phyloP scores from a whole-genome alignment of 164 flowering plant genomes.

The Pachysandra terminalis region DNA sequence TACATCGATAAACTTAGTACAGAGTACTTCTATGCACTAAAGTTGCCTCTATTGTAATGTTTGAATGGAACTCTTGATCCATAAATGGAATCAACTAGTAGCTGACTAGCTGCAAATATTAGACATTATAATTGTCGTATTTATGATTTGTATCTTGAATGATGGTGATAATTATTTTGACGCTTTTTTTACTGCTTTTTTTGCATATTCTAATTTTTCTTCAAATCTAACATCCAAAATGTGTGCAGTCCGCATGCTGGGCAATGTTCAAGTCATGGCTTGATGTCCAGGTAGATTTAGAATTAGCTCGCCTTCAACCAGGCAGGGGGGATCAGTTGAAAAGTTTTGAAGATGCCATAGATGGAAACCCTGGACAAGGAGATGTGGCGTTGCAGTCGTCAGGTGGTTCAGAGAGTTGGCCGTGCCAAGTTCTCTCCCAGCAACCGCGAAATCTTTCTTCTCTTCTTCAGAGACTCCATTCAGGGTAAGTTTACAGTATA shows the following conservation, averaged over 20 bases:
- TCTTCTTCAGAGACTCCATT: slow-evolving; percentile 96
- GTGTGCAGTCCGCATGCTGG: slow-evolving; percentile 95
- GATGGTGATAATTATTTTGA: no score
- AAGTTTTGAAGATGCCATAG: slow-evolving; percentile 50
- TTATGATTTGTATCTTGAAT: no score
- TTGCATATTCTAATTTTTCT: neutral
- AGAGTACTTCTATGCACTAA: no score
- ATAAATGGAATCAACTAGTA: neutral
- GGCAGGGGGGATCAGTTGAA: slow-evolving; percentile 52
- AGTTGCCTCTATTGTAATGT: no score
- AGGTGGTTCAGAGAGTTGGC: slow-evolving; percentile 79
- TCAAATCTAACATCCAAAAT: neutral
- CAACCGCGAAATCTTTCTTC: slow-evolving; percentile 76
- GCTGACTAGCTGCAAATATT: neutral
- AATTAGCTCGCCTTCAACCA: slow-evolving; percentile 59
- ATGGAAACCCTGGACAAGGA: slow-evolving; percentile 47
- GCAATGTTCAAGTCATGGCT: slow-evolving; percentile 98
- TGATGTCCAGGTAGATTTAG: slow-evolving; percentile 81
- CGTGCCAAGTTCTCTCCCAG: slow-evolving; percentile 75
- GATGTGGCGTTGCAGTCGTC: slow-evolving; percentile 33
- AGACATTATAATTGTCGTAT: neutral
- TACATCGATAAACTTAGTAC: no score
- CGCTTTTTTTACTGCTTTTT: neutral
- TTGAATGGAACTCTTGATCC: neutral
- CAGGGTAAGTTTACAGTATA: slow-evolving; percentile 58